phyloP scores from a whole-genome alignment of 2,329 filamentous ascomycete species.

The Fusarium mexicanum region DNA sequence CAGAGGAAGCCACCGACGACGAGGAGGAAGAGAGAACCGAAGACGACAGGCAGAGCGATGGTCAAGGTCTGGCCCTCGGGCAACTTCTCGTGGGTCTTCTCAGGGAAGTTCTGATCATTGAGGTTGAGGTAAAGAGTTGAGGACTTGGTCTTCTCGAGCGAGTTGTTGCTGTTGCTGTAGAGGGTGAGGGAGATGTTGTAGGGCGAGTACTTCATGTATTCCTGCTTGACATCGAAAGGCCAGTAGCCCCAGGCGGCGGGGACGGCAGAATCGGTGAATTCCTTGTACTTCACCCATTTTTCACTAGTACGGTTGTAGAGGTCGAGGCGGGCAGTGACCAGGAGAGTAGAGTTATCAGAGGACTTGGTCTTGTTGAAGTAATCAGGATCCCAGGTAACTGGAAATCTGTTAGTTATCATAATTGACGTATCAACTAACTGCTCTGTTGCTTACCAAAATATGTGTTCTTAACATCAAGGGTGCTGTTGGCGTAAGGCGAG shows the following conservation, averaged over 20 bases:
- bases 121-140: conserved; percentile 54
- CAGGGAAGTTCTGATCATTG: conserved; percentile 47
- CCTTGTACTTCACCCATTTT: conserved; percentile 46
- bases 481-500: conserved; percentile 55
- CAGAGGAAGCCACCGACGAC: conserved; percentile 66
- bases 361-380: conserved; percentile 58
- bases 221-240: conserved; percentile 53
- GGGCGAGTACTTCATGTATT: conserved; percentile 48
- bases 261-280: conserved; percentile 50
- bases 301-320: conserved; percentile 51
- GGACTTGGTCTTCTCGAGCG: conserved; percentile 52
- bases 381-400: conserved; percentile 67
- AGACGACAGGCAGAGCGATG: conserved; percentile 62
- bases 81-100: conserved; percentile 47
- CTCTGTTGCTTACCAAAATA: conserved; percentile 59
- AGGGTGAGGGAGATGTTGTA: conserved; percentile 62
- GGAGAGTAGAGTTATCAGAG: conserved; percentile 47
- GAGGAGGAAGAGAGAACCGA: conserved; percentile 59
- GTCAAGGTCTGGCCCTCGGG: conserved; percentile 55
- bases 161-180: conserved; percentile 49
- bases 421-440: background rate
- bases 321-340: conserved; percentile 53
- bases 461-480: conserved; percentile 55
- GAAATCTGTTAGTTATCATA: background rate
- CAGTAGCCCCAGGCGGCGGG: conserved; percentile 59